Conservation (phyloP, 169 alveolate species). For the Cryptosporidium tyzzeri region DNA sequence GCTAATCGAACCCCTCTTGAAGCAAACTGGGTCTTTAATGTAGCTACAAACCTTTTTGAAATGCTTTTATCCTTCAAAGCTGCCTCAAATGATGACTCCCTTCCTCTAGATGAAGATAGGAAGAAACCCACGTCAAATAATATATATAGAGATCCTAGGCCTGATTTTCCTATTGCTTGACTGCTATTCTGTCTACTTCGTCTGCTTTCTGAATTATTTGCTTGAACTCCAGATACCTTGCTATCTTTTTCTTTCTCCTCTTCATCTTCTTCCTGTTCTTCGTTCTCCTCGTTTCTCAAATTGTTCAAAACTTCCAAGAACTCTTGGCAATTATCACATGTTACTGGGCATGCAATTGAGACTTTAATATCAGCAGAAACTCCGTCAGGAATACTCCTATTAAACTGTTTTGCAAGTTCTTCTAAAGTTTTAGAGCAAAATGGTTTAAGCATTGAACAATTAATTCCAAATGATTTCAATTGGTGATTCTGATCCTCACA, state of each 20-base stretch:
- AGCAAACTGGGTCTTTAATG: constrained; percentile 44
- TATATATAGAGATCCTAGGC: constrained; percentile 29
- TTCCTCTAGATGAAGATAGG: constrained; percentile 39
- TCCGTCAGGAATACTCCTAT: constrained; percentile 78
- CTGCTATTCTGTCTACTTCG: neutral
- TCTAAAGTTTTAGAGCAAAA: constrained; percentile 76
- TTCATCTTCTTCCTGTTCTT: constrained; percentile 34
- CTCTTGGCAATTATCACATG: constrained; percentile 40
- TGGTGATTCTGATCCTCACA: constrained; percentile 62
- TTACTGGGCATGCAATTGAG: constrained; percentile 76
- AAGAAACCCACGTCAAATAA: constrained; percentile 46
- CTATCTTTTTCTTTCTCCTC: constrained; percentile 17
- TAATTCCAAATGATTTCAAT: constrained; percentile 46
- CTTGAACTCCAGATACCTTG: neutral
- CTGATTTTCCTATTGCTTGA: neutral
- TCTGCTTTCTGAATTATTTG: neutral
- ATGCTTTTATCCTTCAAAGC: constrained; percentile 26
- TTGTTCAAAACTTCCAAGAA: constrained; percentile 62
- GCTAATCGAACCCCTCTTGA: constrained; percentile 31
- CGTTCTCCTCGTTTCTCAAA: constrained; percentile 58
- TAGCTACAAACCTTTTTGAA: constrained; percentile 43
- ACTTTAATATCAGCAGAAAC: constrained; percentile 76
- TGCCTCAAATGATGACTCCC: constrained; percentile 36
- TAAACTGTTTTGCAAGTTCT: constrained; percentile 67
- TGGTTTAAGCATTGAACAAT: constrained; percentile 59